Percentiles rank a stretch among this genome's conserved stretches.
Conservation (phyloP, 2,329 filamentous ascomycete genomes). For the Dryadomyces sulphureus region DNA sequence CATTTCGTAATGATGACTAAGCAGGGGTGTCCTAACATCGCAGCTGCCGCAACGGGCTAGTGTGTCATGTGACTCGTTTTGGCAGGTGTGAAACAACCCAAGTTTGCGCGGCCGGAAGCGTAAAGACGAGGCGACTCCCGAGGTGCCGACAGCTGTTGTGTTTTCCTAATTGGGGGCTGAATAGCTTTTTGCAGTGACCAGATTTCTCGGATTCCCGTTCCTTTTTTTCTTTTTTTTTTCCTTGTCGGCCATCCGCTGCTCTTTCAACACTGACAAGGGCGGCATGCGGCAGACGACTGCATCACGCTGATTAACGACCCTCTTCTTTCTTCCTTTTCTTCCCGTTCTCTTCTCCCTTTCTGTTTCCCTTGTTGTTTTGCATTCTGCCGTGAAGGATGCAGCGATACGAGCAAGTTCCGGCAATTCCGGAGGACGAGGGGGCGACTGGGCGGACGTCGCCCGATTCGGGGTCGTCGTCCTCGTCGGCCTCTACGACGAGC, state of each 20-base stretch:
- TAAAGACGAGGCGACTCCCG: no score
- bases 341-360: neutral
- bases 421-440: neutral
- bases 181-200: slow-evolving; percentile 4
- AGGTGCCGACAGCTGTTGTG: neutral
- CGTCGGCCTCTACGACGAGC: slow-evolving; percentile 73
- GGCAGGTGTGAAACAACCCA: neutral
- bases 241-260: neutral
- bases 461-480: slow-evolving; percentile 60
- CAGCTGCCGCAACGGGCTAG: neutral
- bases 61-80: neutral
- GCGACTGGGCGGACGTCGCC: slow-evolving; percentile 24
- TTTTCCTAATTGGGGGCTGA: slow-evolving; percentile 9
- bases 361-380: neutral
- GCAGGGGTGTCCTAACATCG: no score
- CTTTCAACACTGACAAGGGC: no score
- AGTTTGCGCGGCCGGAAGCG: no score
- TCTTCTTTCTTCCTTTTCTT: neutral
- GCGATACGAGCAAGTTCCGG: neutral
- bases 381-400: neutral
- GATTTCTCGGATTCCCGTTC: neutral
- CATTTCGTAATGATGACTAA: no score
- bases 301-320: no score
- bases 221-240: neutral
- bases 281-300: no score